Base-by-base conservation (phyloP, 331 rosid species). In the Malus hybrid region DNA sequence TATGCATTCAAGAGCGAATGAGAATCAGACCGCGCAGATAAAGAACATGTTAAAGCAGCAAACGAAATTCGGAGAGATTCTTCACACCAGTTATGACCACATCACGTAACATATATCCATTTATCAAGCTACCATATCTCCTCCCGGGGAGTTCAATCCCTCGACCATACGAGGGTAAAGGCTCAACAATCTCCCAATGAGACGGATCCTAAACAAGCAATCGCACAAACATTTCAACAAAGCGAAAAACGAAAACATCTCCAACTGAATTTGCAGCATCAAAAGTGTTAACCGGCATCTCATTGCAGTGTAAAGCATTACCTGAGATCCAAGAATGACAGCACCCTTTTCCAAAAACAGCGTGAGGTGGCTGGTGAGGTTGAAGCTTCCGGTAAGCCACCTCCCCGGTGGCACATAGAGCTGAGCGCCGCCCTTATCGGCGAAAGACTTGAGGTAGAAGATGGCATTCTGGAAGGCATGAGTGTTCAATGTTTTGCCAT, bases 381-480 rank as follows among this genome's bases (percentile, higher is more conserved):
- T 95, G 89, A 95, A 83, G 73, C 98, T 88, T 14, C 94, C 99
- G 4, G 99, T 95, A 56, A 95, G 98, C 99, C 99, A 95, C 70
- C 88, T 84, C 62, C 99, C 99, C 0, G 93, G 83, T 0, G 99
- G 99, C 8, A 95, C 93, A n/a, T 95, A 95, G 9, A 95, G 96
- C 95, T 95, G 99, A 70, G 99, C 99, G 1, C 99, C 99, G 12
- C 99, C 99, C 83, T 95, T 95, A 71, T 95, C 99, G 55, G 98
- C 94, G 59, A 95, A 95, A 28, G 99, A 95, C 84, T 92, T 95
- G 75, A 95, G 96, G 77, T 95, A 95, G 84, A 95, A 95, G 54
- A 95, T 79, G 70, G 99, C 99, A 83, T 95, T 95, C 84, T 93
- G 99, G 76, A 95, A 92, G 62, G 98, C 98, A 20, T 89, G 67